Conservation (phyloP, 1,284 basidiomycete species). For the Ustilago tritici region DNA sequence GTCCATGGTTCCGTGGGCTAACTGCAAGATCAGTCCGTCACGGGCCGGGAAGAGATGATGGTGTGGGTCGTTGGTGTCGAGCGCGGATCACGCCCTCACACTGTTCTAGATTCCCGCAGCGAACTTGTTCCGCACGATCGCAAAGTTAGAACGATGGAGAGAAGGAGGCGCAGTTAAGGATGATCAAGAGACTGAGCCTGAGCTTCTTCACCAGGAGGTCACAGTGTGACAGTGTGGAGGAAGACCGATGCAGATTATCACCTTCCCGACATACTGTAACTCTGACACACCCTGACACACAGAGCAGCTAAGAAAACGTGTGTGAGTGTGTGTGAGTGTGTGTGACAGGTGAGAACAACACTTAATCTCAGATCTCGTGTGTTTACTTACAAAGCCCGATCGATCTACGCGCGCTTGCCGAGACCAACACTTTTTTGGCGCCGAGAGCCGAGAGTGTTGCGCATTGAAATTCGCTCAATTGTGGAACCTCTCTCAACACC, state of each 20-base stretch:
- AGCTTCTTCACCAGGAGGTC: neutral
- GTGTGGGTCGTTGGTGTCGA: neutral
- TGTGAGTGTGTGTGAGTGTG: neutral
- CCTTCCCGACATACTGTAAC: too few relatives aligned
- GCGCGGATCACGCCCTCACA: neutral
- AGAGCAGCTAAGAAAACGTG: too few relatives aligned
- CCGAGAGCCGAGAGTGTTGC: too few relatives aligned
- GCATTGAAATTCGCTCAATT: too few relatives aligned
- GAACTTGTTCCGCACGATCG: neutral
- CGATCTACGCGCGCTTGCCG: slow-evolving; percentile 6
- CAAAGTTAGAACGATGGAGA: neutral
- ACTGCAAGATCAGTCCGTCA: neutral
- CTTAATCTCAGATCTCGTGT: neutral
- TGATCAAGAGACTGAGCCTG: neutral
- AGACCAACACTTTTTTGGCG: slow-evolving; percentile 9
- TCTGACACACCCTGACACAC: too few relatives aligned
- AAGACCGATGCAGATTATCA: neutral
- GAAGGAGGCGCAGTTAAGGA: slow-evolving; percentile 7
- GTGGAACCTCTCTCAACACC: slow-evolving; percentile 24
- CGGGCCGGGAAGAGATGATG: neutral
- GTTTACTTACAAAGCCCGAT: neutral
- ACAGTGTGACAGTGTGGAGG: slow-evolving; percentile 3
- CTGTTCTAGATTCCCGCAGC: neutral
- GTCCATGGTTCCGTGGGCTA: neutral
- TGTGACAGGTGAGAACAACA: slow-evolving; percentile 15